A percentile compares a stretch with the other conserved stretches of the same genome.
Conservation (phyloP, 1,284 basidiomycete genomes). For the Boletus hoseneyae region DNA sequence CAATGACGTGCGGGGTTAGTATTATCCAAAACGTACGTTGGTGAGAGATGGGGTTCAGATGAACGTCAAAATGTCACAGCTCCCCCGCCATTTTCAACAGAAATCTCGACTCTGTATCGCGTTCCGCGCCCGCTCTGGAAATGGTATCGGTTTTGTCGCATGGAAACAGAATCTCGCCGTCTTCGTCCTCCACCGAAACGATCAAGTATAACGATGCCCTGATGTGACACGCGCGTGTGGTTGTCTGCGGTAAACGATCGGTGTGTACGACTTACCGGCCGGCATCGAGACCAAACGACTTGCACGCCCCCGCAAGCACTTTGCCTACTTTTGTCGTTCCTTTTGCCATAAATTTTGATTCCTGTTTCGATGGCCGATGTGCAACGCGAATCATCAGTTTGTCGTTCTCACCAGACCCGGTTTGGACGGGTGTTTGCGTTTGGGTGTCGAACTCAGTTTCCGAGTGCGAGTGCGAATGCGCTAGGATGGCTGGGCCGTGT, state of each 20-base stretch:
- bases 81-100: slow-evolving; percentile 28
- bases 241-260: neutral
- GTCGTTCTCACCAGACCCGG: slow-evolving; percentile 6
- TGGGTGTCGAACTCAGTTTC: slow-evolving; percentile 7
- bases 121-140: slow-evolving; percentile 30
- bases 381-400: slow-evolving; percentile 36
- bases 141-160: too few relatives aligned
- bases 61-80: slow-evolving; percentile 8
- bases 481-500: neutral
- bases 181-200: slow-evolving; percentile 25
- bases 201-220: slow-evolving; percentile 30
- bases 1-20: too few relatives aligned
- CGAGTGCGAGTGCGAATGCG: neutral
- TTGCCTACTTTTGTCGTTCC: slow-evolving; percentile 41
- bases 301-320: slow-evolving; percentile 42
- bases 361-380: slow-evolving; percentile 29
- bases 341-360: slow-evolving; percentile 43
- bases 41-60: too few relatives aligned
- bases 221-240: neutral
- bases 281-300: slow-evolving; percentile 38
- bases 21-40: neutral
- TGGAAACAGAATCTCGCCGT: slow-evolving; percentile 24
- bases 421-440: neutral
- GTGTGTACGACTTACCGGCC: slow-evolving; percentile 26
- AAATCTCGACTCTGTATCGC: slow-evolving; percentile 23